These are phyloP conservation scores for Talaromyces islandicus DNA, from an alignment of 2,329 filamentous ascomycete genomes.

Conservation along the genomic window DNA sequence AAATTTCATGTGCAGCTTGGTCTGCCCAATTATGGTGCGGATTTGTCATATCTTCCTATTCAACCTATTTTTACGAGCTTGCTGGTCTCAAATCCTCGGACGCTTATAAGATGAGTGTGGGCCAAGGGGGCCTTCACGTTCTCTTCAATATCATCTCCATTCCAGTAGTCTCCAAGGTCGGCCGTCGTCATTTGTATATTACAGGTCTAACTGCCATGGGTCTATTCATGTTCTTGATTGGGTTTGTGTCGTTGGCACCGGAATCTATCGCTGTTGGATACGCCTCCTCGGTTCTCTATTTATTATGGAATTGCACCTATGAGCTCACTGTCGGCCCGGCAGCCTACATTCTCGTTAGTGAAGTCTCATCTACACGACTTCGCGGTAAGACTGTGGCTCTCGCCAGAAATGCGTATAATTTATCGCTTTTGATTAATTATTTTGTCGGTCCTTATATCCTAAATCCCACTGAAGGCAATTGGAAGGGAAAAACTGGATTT, in stretches of 20 bases:
- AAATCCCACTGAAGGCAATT: slow-evolving; percentile 24
- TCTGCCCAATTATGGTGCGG: slow-evolving; percentile 39
- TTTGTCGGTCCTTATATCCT: slow-evolving; percentile 37
- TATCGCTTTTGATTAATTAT: slow-evolving; percentile 35
- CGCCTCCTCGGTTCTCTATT: slow-evolving; percentile 29
- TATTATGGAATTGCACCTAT: slow-evolving; percentile 38
- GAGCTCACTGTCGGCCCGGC: slow-evolving; percentile 36
- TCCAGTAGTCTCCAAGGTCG: slow-evolving; percentile 25
- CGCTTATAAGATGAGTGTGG: slow-evolving; percentile 32
- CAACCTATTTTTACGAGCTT: slow-evolving; percentile 48
- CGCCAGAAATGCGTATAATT: slow-evolving; percentile 33
- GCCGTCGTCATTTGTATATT: slow-evolving; percentile 26
- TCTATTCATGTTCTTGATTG: slow-evolving; percentile 29
- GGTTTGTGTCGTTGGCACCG: slow-evolving; percentile 29
- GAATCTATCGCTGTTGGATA: slow-evolving; percentile 35
- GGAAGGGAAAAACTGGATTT: slow-evolving; percentile 24
- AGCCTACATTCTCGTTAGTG: slow-evolving; percentile 43
- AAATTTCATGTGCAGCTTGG: slow-evolving; percentile 38
- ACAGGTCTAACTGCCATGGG: slow-evolving; percentile 27
- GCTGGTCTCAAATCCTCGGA: slow-evolving; percentile 24
- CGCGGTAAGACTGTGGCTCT: slow-evolving; percentile 42
- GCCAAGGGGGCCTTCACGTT: slow-evolving; percentile 30
- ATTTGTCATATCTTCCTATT: slow-evolving; percentile 44
- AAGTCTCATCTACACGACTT: slow-evolving; percentile 37
- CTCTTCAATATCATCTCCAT: slow-evolving; percentile 29